Base-by-base conservation (phyloP, 2,329 filamentous ascomycete genomes). In the Diplocarpon mali region DNA sequence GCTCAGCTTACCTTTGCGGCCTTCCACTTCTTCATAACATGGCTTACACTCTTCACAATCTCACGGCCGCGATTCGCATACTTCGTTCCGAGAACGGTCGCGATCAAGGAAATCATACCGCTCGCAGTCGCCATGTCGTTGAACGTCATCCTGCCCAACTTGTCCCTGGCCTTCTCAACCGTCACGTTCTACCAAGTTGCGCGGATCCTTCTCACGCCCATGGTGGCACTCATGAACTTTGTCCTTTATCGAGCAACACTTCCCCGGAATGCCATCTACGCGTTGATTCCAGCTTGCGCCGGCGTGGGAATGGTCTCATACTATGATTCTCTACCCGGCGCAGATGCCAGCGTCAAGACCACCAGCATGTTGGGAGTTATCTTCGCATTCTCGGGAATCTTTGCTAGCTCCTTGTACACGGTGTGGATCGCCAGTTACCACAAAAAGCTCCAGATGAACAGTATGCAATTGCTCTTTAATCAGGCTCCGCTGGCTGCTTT, bases 131-230 rank as follows among this genome's bases (percentile, higher is more conserved):
- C 77, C 56, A 83, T 85, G 79, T 72, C 75, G 41, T 67, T 80
- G 47, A 83, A 83, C 61, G 78, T 84, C 58, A 77, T 84, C 50
- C 67, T 84, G 9, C 78, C 78, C 9, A 84, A 84, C 56, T 64
- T 83, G 6, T 82, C 77, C 1, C 67, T 85, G 35, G 78, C 79
- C 27, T 81, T 76, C 60, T 83, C 78, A 16, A 74, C 73, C 40
- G 75, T 84, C 35, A 79, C 78, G 35, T 83, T 84, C 60, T 84
- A 83, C 61, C 80, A 85, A 60, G 73, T 83, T 39, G 78, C 76
- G 4, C 73, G 79, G 17, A 80, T 83, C 47, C 67, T 83, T 11
- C 69, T 83, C 24, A 83, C 80, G 1, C 80, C 80, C 2, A 71
- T 69, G 35, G 78, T 82, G 15, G 79, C 78, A 4, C 60, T 75